Evolutionary conservation across 768 basidiomycete species (phyloP).

Genomic region (Holtermannia corniformis): DNA sequence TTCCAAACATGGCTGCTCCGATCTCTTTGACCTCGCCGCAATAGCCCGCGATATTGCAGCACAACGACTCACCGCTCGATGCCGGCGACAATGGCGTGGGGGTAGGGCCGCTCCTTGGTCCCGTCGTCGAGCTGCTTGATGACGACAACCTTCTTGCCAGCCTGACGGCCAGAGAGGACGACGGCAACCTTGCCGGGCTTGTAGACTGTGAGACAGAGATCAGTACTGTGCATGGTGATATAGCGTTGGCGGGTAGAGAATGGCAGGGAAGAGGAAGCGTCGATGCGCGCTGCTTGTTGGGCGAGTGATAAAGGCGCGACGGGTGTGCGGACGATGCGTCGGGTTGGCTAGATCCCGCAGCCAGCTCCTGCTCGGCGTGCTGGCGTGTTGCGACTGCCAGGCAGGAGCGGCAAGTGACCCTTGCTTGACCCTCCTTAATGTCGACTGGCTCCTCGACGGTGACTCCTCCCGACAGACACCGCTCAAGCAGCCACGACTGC

Average conservation of each 20-base stretch:
- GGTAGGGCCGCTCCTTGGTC: constrained; percentile 89
- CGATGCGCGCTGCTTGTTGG: background rate
- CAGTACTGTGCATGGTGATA: no score
- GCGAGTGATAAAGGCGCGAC: background rate
- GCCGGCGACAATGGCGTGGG: constrained; percentile 96
- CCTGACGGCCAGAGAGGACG: constrained; percentile 97
- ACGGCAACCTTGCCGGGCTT: constrained; percentile 52
- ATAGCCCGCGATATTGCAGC: background rate
- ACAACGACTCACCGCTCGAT: constrained; percentile 58
- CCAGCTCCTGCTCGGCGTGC: background rate
- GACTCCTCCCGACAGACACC: no score
- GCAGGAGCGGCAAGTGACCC: no score
- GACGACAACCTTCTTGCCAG: constrained; percentile 98
- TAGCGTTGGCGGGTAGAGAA: background rate
- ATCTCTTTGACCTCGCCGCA: background rate
- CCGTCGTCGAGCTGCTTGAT: constrained; percentile 97
- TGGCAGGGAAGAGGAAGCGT: background rate
- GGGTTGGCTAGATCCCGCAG: background rate
- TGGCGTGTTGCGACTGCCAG: no score
- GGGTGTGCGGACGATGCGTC: background rate
- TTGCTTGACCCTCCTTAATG: no score
- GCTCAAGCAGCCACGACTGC: no score
- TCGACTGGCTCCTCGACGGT: no score
- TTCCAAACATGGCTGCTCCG: no score
- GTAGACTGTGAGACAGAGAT: constrained; percentile 41